Evolutionary conservation across 2,329 filamentous ascomycete genomes (phyloP).

Genomic region (Colletotrichum sojae): DNA sequence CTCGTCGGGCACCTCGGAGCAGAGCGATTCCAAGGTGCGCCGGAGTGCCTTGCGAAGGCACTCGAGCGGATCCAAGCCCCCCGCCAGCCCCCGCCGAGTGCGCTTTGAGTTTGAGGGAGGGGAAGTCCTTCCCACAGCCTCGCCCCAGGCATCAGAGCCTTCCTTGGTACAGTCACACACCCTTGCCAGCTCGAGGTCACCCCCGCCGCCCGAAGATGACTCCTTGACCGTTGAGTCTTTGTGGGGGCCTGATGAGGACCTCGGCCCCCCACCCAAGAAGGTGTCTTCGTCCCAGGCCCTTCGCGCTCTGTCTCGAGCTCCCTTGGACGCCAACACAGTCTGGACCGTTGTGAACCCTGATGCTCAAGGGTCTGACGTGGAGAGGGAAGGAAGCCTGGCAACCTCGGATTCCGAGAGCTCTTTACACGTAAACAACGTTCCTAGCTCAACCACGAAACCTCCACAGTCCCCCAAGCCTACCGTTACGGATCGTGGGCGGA

Average conservation of each 20-base stretch:
- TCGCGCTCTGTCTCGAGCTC: slow-evolving; percentile 65
- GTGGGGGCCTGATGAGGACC: slow-evolving; percentile 55
- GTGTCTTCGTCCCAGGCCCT: slow-evolving; percentile 70
- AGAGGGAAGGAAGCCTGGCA: slow-evolving; percentile 32
- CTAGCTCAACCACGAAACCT: background rate
- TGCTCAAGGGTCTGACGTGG: slow-evolving; percentile 26
- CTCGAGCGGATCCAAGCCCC: slow-evolving; percentile 63
- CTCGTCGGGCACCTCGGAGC: slow-evolving; percentile 67
- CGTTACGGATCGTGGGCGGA: slow-evolving; percentile 2
- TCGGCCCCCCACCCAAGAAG: slow-evolving; percentile 63
- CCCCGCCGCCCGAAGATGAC: slow-evolving; percentile 45
- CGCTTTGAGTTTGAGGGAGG: slow-evolving; percentile 73
- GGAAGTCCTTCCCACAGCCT: slow-evolving; percentile 73
- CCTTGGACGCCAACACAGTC: slow-evolving; percentile 66
- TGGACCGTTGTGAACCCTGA: slow-evolving; percentile 63
- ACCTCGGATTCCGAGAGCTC: slow-evolving; percentile 35
- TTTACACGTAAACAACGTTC: slow-evolving; percentile 20
- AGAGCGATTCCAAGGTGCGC: slow-evolving; percentile 63
- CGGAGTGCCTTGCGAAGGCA: slow-evolving; percentile 72
- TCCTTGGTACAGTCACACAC: slow-evolving; percentile 47
- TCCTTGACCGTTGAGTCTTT: slow-evolving; percentile 49
- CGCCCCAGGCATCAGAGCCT: slow-evolving; percentile 60
- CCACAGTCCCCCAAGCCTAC: slow-evolving; percentile 2
- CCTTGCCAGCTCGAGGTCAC: slow-evolving; percentile 44
- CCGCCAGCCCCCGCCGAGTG: slow-evolving; percentile 71